These are phyloP conservation scores for Rhizopogon rudus DNA, from an alignment of 768 basidiomycete genomes.

Conservation along the genomic window DNA sequence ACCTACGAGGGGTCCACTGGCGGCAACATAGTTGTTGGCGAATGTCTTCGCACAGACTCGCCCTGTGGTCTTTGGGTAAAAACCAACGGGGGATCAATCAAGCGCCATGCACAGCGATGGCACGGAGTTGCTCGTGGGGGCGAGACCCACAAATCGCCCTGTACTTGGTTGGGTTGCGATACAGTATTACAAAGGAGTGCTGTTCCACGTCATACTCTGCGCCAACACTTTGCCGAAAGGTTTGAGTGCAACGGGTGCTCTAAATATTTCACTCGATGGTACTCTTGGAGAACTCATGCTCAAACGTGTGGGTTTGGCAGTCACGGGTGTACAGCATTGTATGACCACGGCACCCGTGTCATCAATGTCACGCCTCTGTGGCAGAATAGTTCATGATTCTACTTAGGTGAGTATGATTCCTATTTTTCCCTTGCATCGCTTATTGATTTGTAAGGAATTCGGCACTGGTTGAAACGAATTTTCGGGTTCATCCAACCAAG, in stretches of 20 bases:
- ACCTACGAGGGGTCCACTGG: too few species aligned
- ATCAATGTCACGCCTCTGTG: neutral
- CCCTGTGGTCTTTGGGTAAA: slow-evolving; percentile 3
- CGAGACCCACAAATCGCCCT: neutral
- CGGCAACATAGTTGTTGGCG: neutral
- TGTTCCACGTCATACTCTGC: neutral
- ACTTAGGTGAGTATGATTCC: neutral
- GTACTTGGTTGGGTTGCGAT: slow-evolving; percentile 1
- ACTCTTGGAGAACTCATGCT: neutral
- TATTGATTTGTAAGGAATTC: neutral
- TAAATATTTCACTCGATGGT: neutral
- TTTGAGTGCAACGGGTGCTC: neutral
- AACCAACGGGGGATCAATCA: neutral
- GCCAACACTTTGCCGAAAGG: neutral
- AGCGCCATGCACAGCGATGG: slow-evolving; percentile 1
- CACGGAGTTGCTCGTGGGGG: neutral
- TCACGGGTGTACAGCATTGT: neutral
- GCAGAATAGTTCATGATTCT: neutral
- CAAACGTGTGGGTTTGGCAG: neutral
- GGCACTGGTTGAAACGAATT: too few species aligned
- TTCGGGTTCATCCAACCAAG: too few species aligned
- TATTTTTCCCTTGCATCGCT: neutral
- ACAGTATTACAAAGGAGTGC: neutral
- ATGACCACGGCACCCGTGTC: neutral
- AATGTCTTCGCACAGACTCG: neutral